Evolutionary conservation across 2,329 filamentous ascomycete genomes (phyloP).

Genomic region (Exutisphaerella laricina): DNA sequence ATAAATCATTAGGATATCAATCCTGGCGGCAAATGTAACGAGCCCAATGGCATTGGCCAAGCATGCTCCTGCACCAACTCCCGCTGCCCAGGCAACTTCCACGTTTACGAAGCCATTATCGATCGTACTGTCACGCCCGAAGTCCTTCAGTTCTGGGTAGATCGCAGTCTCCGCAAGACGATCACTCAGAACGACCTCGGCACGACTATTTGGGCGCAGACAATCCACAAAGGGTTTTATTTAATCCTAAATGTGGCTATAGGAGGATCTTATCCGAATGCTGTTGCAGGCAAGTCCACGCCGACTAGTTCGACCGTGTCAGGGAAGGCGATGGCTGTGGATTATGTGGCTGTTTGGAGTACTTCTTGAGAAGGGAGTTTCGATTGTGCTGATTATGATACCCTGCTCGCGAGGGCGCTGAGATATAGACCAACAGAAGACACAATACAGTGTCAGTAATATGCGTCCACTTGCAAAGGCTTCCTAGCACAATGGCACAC

Average conservation of each 20-base stretch:
- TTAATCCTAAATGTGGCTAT: slow-evolving; percentile 30
- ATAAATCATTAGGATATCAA: slow-evolving; percentile 18
- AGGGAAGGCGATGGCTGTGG: slow-evolving; percentile 19
- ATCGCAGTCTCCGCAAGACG: slow-evolving; percentile 19
- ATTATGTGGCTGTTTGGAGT: slow-evolving; percentile 25
- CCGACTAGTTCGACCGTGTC: slow-evolving; percentile 19
- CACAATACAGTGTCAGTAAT: too few relatives aligned
- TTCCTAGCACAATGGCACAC: too few relatives aligned
- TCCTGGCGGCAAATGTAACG: slow-evolving; percentile 32
- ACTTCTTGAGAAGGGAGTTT: too few relatives aligned
- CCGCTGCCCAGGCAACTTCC: slow-evolving; percentile 26
- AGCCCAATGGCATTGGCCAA: slow-evolving; percentile 24
- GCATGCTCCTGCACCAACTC: slow-evolving; percentile 12
- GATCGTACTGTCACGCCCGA: slow-evolving; percentile 23
- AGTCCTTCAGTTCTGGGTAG: slow-evolving; percentile 27
- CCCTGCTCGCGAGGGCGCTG: too few relatives aligned
- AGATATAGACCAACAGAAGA: too few relatives aligned
- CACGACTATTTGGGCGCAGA: slow-evolving; percentile 23
- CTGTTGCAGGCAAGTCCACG: slow-evolving; percentile 24
- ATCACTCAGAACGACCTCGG: slow-evolving; percentile 22
- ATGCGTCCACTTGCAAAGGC: too few relatives aligned
- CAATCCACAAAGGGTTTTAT: slow-evolving; percentile 26
- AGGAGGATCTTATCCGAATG: slow-evolving; percentile 29
- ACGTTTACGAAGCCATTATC: slow-evolving; percentile 30
- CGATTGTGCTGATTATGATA: too few relatives aligned